Conservation (phyloP, 257 asterid species). For the Gentiana dahurica region DNA sequence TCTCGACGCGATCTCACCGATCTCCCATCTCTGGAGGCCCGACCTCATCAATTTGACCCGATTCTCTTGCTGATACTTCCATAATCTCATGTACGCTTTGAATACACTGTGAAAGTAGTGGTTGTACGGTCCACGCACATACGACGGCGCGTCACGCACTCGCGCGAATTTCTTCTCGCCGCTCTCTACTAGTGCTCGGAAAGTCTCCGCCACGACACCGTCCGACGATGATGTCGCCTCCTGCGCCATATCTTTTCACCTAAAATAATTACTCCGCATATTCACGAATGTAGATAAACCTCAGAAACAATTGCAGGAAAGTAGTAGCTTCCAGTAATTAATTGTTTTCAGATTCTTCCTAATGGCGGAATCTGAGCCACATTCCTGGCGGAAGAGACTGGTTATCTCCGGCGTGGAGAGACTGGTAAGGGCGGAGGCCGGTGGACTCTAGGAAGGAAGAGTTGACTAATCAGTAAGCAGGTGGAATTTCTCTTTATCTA, state of each 20-base stretch:
- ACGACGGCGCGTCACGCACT: conserved; percentile 84
- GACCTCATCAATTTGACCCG: conserved; percentile 54
- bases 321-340: too few species aligned
- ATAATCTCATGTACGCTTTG: conserved; percentile 71
- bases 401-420: too few species aligned
- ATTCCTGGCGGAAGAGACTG: too few species aligned
- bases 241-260: conserved; percentile 25
- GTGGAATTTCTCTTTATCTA: too few species aligned
- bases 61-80: conserved; percentile 93
- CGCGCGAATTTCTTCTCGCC: conserved; percentile 95
- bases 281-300: too few species aligned
- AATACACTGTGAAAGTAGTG: conserved; percentile 79
- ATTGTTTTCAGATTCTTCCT: too few species aligned
- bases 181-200: conserved; percentile 54
- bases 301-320: too few species aligned
- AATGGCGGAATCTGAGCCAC: too few species aligned
- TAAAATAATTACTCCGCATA: too few species aligned
- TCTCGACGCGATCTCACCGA: conserved; percentile 98
- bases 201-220: conserved; percentile 39
- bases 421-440: too few species aligned
- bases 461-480: too few species aligned
- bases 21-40: conserved; percentile 92
- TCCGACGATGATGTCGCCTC: conserved; percentile 17
- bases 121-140: conserved; percentile 48
- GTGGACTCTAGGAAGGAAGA: too few species aligned